Evolutionary conservation across 305 asterid species (phyloP), one percentile per base, ranked within the genome.

Genomic region (Fraxinus albicans): DNA sequence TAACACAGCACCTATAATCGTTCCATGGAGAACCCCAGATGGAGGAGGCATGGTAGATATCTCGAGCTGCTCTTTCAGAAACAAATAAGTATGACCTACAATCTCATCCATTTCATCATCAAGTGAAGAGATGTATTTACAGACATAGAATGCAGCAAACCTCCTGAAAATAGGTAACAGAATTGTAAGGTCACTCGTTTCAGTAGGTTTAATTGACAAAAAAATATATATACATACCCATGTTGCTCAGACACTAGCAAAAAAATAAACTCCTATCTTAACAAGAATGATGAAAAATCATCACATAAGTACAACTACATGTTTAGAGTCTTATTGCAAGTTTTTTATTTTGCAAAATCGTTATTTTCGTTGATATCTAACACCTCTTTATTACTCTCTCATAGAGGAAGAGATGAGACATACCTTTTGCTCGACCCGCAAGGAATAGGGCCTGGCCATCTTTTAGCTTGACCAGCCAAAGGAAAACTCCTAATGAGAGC

Each of bases 401-500:
- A 34, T 40, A 70, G 33, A 67, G 55, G 8, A 13, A 74, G 77
- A 23, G 80, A 21, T 25, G 70, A 2, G 50, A 31, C n/a, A 12
- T 69, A 91, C 97, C 96, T 91, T 90, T 92, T 93, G 93, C 88
- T 91, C 80, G 84, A 76, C 63, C 94, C 96, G 50, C 87, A 88
- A 86, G 95, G 95, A 73, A 92, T 91, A 80, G 96, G 97, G 53
- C 96, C 97, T 1, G 96, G 97, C 95, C 97, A 93, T 77, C 86
- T 80, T 85, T 89, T 86, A 78, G 85, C 88, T 40, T 83, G 91
- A 83, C 73, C 88, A 38, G 94, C 90, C 19, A 83, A 81, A 77
- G 97, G 97, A 65, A 91, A 93, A 81, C 86, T 87, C 83, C 86
- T 89, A 77, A 83, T 6, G 70, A 93, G 90, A 83, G 96, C 96